These are phyloP conservation scores for Globisporangium mamillatum DNA, from an alignment of 352 stramenopile species.

Conservation along the genomic window DNA sequence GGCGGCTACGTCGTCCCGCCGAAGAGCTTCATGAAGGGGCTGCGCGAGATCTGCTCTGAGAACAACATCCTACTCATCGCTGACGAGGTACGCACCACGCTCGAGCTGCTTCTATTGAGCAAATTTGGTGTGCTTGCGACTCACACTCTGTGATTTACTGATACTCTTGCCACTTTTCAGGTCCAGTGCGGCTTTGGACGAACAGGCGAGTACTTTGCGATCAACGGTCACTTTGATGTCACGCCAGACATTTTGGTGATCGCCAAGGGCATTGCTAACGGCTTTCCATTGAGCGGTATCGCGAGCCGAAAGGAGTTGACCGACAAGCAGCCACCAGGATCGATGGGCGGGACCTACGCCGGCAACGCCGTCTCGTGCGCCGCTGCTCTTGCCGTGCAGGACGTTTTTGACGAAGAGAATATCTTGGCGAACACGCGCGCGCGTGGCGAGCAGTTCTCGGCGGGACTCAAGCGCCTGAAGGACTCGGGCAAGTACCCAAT, in stretches of 20 bases:
- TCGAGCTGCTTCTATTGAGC: not conserved
- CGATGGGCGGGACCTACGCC: slow-evolving; percentile 92
- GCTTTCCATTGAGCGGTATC: slow-evolving; percentile 90
- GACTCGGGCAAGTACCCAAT: slow-evolving; percentile 71
- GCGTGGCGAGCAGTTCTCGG: slow-evolving; percentile 69
- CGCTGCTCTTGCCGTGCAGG: slow-evolving; percentile 83
- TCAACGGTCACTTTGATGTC: slow-evolving; percentile 81
- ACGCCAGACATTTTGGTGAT: slow-evolving; percentile 91
- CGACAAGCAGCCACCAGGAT: slow-evolving; percentile 79
- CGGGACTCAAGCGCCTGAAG: slow-evolving; percentile 77
- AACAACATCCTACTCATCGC: slow-evolving; percentile 93
- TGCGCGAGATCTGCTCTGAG: slow-evolving; percentile 89
- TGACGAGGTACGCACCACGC: slow-evolving; percentile 60
- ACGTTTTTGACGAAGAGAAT: slow-evolving; percentile 89
- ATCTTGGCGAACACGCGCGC: slow-evolving; percentile 77
- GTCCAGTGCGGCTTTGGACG: slow-evolving; percentile 90
- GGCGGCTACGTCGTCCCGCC: slow-evolving; percentile 90
- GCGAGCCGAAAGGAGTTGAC: slow-evolving; percentile 86
- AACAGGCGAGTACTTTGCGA: slow-evolving; percentile 87
- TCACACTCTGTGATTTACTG: not conserved
- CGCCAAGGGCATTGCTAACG: slow-evolving; percentile 92
- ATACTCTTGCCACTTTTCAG: slow-evolving; percentile 4
- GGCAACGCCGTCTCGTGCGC: slow-evolving; percentile 90
- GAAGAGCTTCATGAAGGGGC: slow-evolving; percentile 89
- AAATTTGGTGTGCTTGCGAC: not conserved